Base-by-base conservation (phyloP, 495 filamentous ascomycete genomes). In the Durotheca rogersii region DNA sequence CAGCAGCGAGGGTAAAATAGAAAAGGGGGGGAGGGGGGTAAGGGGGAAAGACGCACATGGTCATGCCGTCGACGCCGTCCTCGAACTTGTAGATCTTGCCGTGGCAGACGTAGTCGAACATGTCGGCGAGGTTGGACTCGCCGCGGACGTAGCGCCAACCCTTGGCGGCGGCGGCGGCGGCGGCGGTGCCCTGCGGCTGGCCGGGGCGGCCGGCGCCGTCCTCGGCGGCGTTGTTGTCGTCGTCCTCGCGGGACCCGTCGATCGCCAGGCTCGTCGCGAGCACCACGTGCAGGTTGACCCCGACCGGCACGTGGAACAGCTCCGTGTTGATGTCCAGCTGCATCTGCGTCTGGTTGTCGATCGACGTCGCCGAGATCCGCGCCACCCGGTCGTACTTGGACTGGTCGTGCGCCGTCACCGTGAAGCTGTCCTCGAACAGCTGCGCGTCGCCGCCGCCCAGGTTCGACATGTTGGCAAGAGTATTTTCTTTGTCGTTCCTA, bases 81-180 rank as follows among this genome's bases (percentile, higher is more conserved):
- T 94, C 90, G 67, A 97, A 96, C 58, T 90, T 85, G 74, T 99
- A 99, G 25, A 96, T 85, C 82, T 96, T 97, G 51, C 93, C 93
- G 69, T 96, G 83, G 69, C 90, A 96, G 35, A 97, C 93, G 67
- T 99, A 99, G 60, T 99, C 94, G 52, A 83, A 99, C 68, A 87
- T 83, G 67, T 97, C 90, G 15, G 93, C 90, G 30, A 99, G 73
- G 7, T 82, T 88, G 40, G 81, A 71, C 65, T 95, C 89, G 21
- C 81, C 84, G 56, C 75, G 78, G 18, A 84, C 76, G 38, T 90
- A 87, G 63, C 89, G 82, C 90, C 90, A 96, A 34, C 90, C 87
- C 56, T 75, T 77, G n/a, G n/a, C n/a, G n/a, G n/a, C n/a, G n/a
- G n/a, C n/a, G n/a, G n/a, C n/a, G n/a, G n/a, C n/a, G n/a, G n/a